Percentiles rank a stretch among this genome's conserved stretches.
Conservation (phyloP, 768 basidiomycete species). For the Kwoniella newhampshirensis region DNA sequence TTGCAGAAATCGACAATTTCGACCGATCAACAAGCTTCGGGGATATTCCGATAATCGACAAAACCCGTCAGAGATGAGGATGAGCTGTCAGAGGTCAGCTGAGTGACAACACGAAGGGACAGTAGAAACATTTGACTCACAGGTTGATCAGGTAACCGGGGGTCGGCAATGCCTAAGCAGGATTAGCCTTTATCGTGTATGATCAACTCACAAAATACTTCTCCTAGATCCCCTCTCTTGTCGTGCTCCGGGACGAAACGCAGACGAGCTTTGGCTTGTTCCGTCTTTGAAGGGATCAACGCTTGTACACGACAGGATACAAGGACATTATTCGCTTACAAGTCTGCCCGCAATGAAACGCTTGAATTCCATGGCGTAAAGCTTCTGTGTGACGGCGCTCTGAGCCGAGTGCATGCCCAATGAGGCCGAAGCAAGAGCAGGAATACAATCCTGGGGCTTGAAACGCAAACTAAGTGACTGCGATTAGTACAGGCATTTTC, state of each 20-base stretch:
- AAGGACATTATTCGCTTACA: background rate
- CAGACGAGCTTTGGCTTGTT: conserved; percentile 24
- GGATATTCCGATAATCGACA: conserved; percentile 31
- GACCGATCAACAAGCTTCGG: conserved; percentile 19
- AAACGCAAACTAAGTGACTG: background rate
- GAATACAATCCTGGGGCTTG: conserved; percentile 5
- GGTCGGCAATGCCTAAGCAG: conserved; percentile 25
- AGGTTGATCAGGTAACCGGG: conserved; percentile 24
- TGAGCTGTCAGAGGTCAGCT: conserved; percentile 9
- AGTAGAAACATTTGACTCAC: conserved; percentile 2
- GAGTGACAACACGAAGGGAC: background rate
- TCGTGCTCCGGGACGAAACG: conserved; percentile 15
- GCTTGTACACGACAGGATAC: background rate
- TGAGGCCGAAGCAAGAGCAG: conserved; percentile 5
- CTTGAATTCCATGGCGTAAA: conserved; percentile 29
- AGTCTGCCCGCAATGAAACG: conserved; percentile 26
- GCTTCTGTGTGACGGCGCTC: conserved; percentile 13
- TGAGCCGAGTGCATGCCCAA: conserved; percentile 14
- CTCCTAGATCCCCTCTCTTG: conserved; percentile 27
- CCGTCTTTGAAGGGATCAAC: conserved; percentile 5
- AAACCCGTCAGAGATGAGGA: conserved; percentile 29
- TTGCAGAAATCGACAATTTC: conserved; percentile 33
- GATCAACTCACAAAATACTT: conserved; percentile 27
- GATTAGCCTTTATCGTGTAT: too few species aligned
- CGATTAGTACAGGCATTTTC: background rate